Percentiles rank a stretch among this genome's conserved stretches.
Conservation (phyloP, 2,329 filamentous ascomycete genomes). For the Penicillium sp. region DNA sequence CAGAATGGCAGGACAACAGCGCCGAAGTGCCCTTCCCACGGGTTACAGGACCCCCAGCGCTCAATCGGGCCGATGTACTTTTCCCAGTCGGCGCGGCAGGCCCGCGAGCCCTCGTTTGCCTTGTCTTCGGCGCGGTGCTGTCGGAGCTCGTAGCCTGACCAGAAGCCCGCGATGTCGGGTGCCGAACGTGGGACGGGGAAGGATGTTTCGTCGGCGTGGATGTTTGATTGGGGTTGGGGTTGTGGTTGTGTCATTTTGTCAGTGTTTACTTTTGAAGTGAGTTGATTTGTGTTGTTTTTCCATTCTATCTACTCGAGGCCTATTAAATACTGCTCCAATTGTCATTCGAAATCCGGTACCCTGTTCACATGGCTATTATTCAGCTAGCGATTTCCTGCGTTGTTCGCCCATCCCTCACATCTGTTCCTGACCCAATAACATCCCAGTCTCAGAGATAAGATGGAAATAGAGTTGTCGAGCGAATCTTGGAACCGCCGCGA, state of each 20-base stretch:
- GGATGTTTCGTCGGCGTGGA: conserved; percentile 1
- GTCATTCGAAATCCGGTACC: too few species aligned
- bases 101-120: conserved; percentile 21
- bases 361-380: too few species aligned
- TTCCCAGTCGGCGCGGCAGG: conserved; percentile 22
- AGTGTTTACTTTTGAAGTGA: too few species aligned
- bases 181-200: conserved; percentile 2
- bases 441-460: not conserved
- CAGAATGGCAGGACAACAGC: conserved; percentile 23
- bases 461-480: not conserved
- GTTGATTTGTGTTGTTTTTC: too few species aligned
- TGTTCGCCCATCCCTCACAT: not conserved
- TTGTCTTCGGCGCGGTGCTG: conserved; percentile 21
- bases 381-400: too few species aligned
- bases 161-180: conserved; percentile 19
- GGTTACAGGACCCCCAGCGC: conserved; percentile 26
- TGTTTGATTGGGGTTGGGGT: not conserved
- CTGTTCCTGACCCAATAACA: not conserved
- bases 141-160: conserved; percentile 17
- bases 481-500: not conserved
- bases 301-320: not conserved
- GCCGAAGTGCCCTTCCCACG: conserved; percentile 24
- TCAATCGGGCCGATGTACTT: conserved; percentile 25
- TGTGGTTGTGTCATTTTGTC: not conserved
- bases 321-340: not conserved